Base-by-base conservation (phyloP, 768 basidiomycete species). In the Tephrocybe sp. region DNA sequence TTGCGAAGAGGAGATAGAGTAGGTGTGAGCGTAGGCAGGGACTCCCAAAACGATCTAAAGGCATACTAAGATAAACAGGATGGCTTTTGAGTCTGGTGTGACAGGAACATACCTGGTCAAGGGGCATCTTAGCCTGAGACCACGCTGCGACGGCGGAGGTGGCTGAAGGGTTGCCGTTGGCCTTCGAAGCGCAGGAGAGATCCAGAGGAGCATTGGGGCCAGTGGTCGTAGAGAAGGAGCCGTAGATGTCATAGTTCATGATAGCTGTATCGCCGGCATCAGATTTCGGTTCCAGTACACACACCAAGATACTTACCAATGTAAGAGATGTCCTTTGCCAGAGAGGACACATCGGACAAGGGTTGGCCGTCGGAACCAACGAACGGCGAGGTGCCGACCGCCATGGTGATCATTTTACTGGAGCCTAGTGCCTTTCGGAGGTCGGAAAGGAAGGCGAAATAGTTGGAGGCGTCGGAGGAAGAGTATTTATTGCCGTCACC, bases 131-230 rank as follows among this genome's bases (percentile, higher is more conserved):
- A 16, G 92, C 92, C 0, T 55, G 56, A 0, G 74, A 80, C 94
- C 93, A 96, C 4, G 78, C 76, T 11, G 72, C 61, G 33, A 97
- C 76, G 7, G 89, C 85, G 17, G 79, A 78, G n/a, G 75, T 72
- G 7, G 83, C 92, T 4, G 26, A 50, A 89, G 92, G 8, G 26
- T 26, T 26, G 90, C 91, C 26, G 73, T 68, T 54, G 85, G 82
- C 39, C 76, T 68, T 2, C 66, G 57, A 0, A 82, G 78, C 61
- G 93, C 96, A 0, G 77, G 69, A 67, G 92, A 84, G 31, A 78
- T 26, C 68, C 16, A 96, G 78, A 4, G 94, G 93, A 0, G 93
- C 84, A 64, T 97, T 95, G 4, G 94, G 85, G 2, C 92, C 93
- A 44, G 82, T 72, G 54, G 77, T 70, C 49, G 76, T 59, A 58